Base-by-base conservation (phyloP, 2,329 filamentous ascomycete species). In the Fusarium luffae region DNA sequence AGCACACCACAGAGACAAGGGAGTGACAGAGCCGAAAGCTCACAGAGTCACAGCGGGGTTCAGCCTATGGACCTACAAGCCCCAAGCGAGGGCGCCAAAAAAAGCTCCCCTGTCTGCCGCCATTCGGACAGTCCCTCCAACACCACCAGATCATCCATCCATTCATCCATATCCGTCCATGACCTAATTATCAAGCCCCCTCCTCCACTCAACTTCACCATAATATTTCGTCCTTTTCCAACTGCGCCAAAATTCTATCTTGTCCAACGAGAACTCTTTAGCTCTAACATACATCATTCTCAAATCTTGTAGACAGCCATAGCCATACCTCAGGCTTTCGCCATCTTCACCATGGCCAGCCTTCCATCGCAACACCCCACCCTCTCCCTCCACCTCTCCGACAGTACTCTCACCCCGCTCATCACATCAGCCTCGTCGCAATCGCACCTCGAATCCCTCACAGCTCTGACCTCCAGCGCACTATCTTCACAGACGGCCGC, bases 311-410 rank as follows among this genome's bases (percentile, higher is more conserved):
- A 43, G 41, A 59, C 42, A 41, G 34, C 41, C 34, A 64, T 27
- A 52, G 49, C 13, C 34, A 21, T 52, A 37, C 18, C 21, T 46
- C 60, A 49, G 59, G 63, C 69, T 21, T 43, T 55, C 37, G 43
- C 42, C 55, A 52, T 54, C 54, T 57, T 63, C 75, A 74, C 66
- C 72, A 81, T 81, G 79, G 72, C 79, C 44, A 76, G 73, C 67
- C 78, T 81, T 51, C 84, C 85, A 51, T 80, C 80, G 12, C 82
- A 86, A 71, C 82, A 86, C 77, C 85, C 85, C 37, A 77, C 80
- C 62, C 82, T 88, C 55, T 81, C 84, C 70, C 81, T 88, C 66
- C 85, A 88, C 81, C 84, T 90, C 63, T 83, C 85, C 69, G 88
- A 89, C 81, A 79, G 83, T 63, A 79, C 84, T 63, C 83, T 88